A percentile compares a stretch with the other conserved stretches of the same genome.
phyloP scores from a whole-genome alignment of 202 grass and related monocot genomes.

The Carex arenaria region DNA sequence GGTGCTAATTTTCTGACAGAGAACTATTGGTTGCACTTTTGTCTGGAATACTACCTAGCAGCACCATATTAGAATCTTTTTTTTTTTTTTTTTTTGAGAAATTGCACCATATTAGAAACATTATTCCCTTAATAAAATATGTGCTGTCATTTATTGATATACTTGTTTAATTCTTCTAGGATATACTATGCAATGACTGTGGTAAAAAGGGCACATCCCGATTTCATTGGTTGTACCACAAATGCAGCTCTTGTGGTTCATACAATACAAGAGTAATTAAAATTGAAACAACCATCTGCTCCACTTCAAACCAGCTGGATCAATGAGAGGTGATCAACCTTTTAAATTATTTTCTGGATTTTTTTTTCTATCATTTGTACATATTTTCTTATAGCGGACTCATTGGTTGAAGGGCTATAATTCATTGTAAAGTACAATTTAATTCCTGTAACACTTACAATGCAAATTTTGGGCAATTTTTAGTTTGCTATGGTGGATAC shows the following conservation, averaged over 20 bases:
- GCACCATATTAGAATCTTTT: background rate
- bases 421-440: constrained; percentile 13
- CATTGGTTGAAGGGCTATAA: background rate
- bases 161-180: constrained; percentile 34
- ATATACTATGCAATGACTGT: constrained; percentile 93
- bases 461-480: constrained; percentile 9
- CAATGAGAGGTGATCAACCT: background rate
- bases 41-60: background rate
- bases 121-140: background rate
- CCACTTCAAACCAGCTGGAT: constrained; percentile 43
- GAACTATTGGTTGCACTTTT: too few relatives aligned
- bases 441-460: background rate
- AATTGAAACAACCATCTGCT: constrained; percentile 44
- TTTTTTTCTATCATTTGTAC: constrained; percentile 1
- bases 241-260: constrained; percentile 69
- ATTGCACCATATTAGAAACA: background rate
- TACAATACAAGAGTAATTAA: constrained; percentile 96
- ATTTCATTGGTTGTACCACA: constrained; percentile 96
- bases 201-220: constrained; percentile 59
- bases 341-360: background rate
- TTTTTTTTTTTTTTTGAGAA: background rate
- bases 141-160: background rate
- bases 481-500: background rate
- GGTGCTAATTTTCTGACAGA: too few relatives aligned
- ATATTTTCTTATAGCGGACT: constrained; percentile 15